A percentile compares a stretch with the other conserved stretches of the same genome.
phyloP scores from a whole-genome alignment of 768 basidiomycete species.

The Boletus bicolor region DNA sequence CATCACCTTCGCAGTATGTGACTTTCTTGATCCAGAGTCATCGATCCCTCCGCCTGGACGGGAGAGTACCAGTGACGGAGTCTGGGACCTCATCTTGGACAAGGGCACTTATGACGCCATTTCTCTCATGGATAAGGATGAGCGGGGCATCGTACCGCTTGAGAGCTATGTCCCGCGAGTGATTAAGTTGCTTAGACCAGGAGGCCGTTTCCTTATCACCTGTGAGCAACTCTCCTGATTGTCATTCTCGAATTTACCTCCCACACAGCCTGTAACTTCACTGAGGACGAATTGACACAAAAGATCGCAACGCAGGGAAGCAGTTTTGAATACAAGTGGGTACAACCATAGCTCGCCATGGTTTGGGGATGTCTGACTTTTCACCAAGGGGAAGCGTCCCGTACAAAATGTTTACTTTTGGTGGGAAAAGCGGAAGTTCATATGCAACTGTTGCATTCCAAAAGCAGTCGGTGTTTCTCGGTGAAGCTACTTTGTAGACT shows the following conservation, averaged over 20 bases:
- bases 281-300: constrained; percentile 65
- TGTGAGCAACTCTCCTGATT: constrained; percentile 45
- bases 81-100: constrained; percentile 77
- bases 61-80: constrained; percentile 3
- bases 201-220: constrained; percentile 74
- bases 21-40: constrained; percentile 62
- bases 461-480: constrained; percentile 24
- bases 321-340: constrained; percentile 64
- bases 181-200: constrained; percentile 54
- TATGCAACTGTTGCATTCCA: constrained; percentile 73
- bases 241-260: background rate
- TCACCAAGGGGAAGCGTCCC: constrained; percentile 61
- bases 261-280: constrained; percentile 74
- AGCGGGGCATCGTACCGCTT: constrained; percentile 48
- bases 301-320: constrained; percentile 49
- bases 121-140: constrained; percentile 62
- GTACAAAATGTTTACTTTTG: constrained; percentile 72
- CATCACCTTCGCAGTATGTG: constrained; percentile 55
- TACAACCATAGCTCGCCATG: background rate
- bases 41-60: constrained; percentile 22
- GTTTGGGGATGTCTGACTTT: background rate
- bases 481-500: background rate
- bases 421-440: constrained; percentile 70
- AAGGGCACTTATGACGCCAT: constrained; percentile 92
- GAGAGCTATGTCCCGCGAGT: constrained; percentile 60